Percentiles rank a stretch among this genome's conserved stretches.
Evolutionary conservation across 2,329 filamentous ascomycete species (phyloP).

Genomic region (Fusarium subglutinans): DNA sequence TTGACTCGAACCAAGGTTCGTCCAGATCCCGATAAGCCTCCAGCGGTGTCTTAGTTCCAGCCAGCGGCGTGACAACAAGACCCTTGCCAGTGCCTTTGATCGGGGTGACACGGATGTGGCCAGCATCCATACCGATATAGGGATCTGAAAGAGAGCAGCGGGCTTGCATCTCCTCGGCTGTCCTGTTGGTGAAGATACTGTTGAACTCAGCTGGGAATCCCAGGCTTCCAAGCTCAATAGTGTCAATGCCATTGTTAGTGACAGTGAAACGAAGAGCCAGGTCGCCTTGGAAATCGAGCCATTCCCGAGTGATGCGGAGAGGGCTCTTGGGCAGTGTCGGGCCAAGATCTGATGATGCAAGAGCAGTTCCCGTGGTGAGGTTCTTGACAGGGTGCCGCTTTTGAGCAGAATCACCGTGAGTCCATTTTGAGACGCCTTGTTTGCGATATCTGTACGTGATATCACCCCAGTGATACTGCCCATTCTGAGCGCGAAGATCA

Average conservation of each 20-base stretch:
- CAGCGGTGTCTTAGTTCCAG: slow-evolving; percentile 53
- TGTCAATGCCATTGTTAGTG: slow-evolving; percentile 51
- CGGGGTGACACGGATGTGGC: slow-evolving; percentile 63
- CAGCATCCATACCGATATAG: slow-evolving; percentile 68
- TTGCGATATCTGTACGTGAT: slow-evolving; percentile 65
- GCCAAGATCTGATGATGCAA: slow-evolving; percentile 53
- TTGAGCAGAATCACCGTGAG: slow-evolving; percentile 56
- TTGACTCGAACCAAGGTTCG: slow-evolving; percentile 53
- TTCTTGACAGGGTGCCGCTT: slow-evolving; percentile 46
- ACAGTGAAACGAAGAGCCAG: slow-evolving; percentile 62
- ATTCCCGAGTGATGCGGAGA: slow-evolving; percentile 60
- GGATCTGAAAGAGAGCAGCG: slow-evolving; percentile 67
- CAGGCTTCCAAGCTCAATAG: slow-evolving; percentile 64
- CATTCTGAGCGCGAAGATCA: slow-evolving; percentile 56
- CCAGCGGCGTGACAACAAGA: slow-evolving; percentile 64
- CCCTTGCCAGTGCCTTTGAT: slow-evolving; percentile 62
- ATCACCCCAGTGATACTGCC: slow-evolving; percentile 68
- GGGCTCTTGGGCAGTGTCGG: slow-evolving; percentile 53
- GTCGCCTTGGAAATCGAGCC: slow-evolving; percentile 59
- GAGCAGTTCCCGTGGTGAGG: slow-evolving; percentile 9
- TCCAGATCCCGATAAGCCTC: slow-evolving; percentile 65
- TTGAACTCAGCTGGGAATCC: slow-evolving; percentile 70
- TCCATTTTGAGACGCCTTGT: slow-evolving; percentile 53
- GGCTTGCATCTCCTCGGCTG: slow-evolving; percentile 57
- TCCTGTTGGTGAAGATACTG: slow-evolving; percentile 66